Evolutionary conservation across 306 rosid genomes (phyloP), one percentile per base, ranked within the genome.

Genomic region (Vicia sativa): DNA sequence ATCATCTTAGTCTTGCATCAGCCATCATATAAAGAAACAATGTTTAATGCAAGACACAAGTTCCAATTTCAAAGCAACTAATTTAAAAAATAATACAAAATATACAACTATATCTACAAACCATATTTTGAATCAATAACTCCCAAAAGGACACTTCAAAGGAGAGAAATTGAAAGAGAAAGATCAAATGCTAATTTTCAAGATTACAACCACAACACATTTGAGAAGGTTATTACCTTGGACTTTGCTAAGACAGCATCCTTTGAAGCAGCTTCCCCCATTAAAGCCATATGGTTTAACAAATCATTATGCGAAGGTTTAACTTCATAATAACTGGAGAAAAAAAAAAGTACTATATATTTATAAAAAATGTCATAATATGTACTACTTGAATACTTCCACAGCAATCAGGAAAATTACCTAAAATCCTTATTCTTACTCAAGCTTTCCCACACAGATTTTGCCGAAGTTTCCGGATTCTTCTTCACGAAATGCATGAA

Each of bases 381-480:
- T 15, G 42, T 13, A 35, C 39, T 19, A 19, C 14, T 41, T 11
- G 12, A 41, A 11, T 41, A 41, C n/a, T 58, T 29, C 42, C 66
- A 67, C 31, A 25, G 19, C 29, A 19, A 70, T 38, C 59, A 38
- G 19, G 38, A 25, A 72, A 61, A 11, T 43, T 73, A 87, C 99
- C 97, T 87, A 66, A 90, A 90, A 55, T 38, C 78, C 74, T 84
- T 93, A 68, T 48, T 75, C 77, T 81, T 93, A 65, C 82, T 71
- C 74, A 93, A 75, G 75, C 75, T 69, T 76, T 90, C 92, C 96
- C 95, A 93, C 78, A 74, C 39, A 68, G 89, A 67, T 74, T 82
- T 93, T n/a, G 74, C 71, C 29, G 87, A 68, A 39, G 82, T 49
- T 11, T 85, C 91, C 8, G 92, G 90, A 80, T 79, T 80, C 74